A percentile compares a stretch with the other conserved stretches of the same genome.
phyloP scores from a whole-genome alignment of 2,329 filamentous ascomycete species.

The Pseudogymnoascus sp. region DNA sequence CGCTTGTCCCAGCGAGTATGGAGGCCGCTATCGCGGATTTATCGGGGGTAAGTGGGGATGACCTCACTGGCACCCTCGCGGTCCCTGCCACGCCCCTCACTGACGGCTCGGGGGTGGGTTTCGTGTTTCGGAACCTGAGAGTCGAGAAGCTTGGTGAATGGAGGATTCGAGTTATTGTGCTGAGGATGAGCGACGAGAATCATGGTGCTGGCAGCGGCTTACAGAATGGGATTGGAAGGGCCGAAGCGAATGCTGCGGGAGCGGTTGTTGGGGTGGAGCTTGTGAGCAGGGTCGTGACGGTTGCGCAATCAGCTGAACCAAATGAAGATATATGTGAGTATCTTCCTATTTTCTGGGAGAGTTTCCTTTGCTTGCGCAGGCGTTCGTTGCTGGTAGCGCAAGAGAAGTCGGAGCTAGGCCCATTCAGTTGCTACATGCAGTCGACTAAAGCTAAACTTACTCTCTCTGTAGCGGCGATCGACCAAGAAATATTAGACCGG shows the following conservation, averaged over 20 bases:
- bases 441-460: not conserved
- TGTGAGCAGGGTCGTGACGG: not conserved
- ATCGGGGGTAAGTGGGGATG: not conserved
- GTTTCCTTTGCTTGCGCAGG: not conserved
- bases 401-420: not conserved
- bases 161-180: not conserved
- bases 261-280: not conserved
- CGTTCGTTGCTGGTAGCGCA: not conserved
- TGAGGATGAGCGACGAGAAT: not conserved
- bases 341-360: not conserved
- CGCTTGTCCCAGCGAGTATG: not conserved
- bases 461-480: not conserved
- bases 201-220: not conserved
- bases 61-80: not conserved
- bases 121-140: not conserved
- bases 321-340: slow-evolving; percentile 3
- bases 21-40: not conserved
- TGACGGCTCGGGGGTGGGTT: not conserved
- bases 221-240: not conserved
- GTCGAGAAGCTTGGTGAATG: not conserved
- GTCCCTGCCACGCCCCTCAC: not conserved
- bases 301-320: not conserved
- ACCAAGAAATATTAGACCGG: not conserved
- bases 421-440: not conserved
- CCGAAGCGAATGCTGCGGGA: not conserved